Evolutionary conservation across 495 filamentous ascomycete genomes (phyloP).

Genomic region (Chaetomidium leptoderma): DNA sequence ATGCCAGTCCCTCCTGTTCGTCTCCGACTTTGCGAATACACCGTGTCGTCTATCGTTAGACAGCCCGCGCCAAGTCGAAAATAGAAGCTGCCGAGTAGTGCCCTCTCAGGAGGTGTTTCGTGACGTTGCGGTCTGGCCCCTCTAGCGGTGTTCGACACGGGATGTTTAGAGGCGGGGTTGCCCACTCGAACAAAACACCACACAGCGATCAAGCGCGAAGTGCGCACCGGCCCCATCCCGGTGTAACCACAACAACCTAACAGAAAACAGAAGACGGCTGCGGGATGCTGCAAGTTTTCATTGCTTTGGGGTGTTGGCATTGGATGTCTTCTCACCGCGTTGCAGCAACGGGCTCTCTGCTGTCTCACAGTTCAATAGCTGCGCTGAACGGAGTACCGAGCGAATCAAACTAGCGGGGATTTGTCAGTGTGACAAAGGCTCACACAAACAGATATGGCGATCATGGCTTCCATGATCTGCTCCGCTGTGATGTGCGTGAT

Average conservation of each 20-base stretch:
- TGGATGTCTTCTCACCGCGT: neutral
- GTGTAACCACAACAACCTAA: neutral
- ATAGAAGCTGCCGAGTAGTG: neutral
- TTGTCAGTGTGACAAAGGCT: constrained; percentile 20
- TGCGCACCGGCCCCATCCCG: neutral
- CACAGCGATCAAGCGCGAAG: constrained; percentile 4
- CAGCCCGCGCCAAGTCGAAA: neutral
- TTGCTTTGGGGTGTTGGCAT: neutral
- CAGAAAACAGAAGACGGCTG: neutral
- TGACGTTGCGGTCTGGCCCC: neutral
- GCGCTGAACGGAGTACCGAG: neutral
- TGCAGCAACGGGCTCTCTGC: neutral
- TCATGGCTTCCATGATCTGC: neutral
- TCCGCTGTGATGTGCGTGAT: neutral
- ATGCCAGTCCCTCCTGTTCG: neutral
- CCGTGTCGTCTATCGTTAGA: too few relatives aligned
- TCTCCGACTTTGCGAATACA: neutral
- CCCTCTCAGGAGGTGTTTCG: neutral
- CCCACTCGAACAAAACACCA: neutral
- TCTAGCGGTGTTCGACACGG: neutral
- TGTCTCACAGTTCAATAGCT: too few relatives aligned
- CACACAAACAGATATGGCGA: constrained; percentile 12
- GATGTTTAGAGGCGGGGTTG: neutral
- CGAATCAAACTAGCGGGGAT: constrained; percentile 4
- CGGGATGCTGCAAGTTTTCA: neutral